These are phyloP conservation scores for Endotrypanum monterogeii DNA, from an alignment of 208 protist genomes.

Conservation along the genomic window DNA sequence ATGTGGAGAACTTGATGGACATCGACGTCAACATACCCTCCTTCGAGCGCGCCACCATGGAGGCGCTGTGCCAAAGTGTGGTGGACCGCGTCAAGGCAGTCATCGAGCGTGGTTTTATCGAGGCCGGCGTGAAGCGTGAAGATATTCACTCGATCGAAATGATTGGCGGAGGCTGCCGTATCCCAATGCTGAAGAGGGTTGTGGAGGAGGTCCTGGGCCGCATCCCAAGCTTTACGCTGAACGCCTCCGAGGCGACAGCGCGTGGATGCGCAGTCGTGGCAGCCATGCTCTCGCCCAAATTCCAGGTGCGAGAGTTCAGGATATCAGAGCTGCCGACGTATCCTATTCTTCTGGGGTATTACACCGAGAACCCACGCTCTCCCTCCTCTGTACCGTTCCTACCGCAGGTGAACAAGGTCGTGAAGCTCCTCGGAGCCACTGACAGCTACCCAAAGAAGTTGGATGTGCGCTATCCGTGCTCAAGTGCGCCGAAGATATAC, in stretches of 20 bases:
- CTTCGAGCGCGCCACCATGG: constrained; percentile 80
- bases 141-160: constrained; percentile 88
- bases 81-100: constrained; percentile 57
- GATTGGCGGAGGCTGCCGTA: constrained; percentile 91
- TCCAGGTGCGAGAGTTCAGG: constrained; percentile 88
- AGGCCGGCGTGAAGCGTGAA: constrained; percentile 41
- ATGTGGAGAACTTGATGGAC: constrained; percentile 93
- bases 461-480: constrained; percentile 76
- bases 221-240: constrained; percentile 83
- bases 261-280: constrained; percentile 85
- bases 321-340: constrained; percentile 80
- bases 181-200: constrained; percentile 81
- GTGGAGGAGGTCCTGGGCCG: constrained; percentile 72
- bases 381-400: constrained; percentile 74
- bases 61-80: constrained; percentile 52
- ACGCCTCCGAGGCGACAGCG: constrained; percentile 87
- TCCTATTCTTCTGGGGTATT: constrained; percentile 81
- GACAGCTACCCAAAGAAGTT: constrained; percentile 80
- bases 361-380: constrained; percentile 59
- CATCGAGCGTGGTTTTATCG: constrained; percentile 59
- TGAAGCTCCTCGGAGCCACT: constrained; percentile 55
- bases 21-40: constrained; percentile 87
- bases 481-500: constrained; percentile 75
- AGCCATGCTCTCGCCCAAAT: constrained; percentile 91
- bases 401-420: constrained; percentile 86